Evolutionary conservation across 2,329 filamentous ascomycete genomes (phyloP).

Genomic region (Phyllosticta paracitricarpa): DNA sequence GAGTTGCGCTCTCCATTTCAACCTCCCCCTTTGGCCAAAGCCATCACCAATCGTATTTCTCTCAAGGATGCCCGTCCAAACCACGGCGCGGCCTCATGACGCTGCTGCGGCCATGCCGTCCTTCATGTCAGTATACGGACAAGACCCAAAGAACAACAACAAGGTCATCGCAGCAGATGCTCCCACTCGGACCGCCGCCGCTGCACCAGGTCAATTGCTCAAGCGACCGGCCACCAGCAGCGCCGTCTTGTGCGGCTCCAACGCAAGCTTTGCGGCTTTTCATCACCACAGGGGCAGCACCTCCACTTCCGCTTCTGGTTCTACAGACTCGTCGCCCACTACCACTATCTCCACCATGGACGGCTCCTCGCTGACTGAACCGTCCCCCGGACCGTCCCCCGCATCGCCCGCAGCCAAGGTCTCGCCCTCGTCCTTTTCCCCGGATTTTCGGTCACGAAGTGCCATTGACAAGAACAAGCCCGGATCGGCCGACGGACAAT

Average conservation of each 20-base stretch:
- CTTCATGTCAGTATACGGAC: constrained; percentile 66
- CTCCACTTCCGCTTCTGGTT: constrained; percentile 71
- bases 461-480: constrained; percentile 18
- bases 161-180: constrained; percentile 13
- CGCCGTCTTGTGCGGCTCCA: constrained; percentile 20
- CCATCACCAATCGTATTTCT: not conserved
- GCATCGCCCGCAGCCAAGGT: constrained; percentile 74
- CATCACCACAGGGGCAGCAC: constrained; percentile 68
- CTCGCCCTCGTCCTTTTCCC: constrained; percentile 58
- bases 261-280: constrained; percentile 29
- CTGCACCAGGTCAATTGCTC: constrained; percentile 23
- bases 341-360: constrained; percentile 89
- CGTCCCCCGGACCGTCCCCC: constrained; percentile 83
- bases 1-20: constrained; percentile 10
- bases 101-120: constrained; percentile 49
- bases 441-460: constrained; percentile 37
- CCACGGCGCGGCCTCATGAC: constrained; percentile 22
- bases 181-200: constrained; percentile 25
- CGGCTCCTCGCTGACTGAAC: constrained; percentile 80
- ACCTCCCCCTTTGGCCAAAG: not conserved
- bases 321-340: constrained; percentile 88
- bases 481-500: constrained; percentile 32
- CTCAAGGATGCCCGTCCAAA: constrained; percentile 28
- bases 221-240: constrained; percentile 26
- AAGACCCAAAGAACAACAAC: constrained; percentile 40